These are phyloP conservation scores for Emydomyces testavorans DNA, from an alignment of 2,329 filamentous ascomycete genomes.

Conservation along the genomic window DNA sequence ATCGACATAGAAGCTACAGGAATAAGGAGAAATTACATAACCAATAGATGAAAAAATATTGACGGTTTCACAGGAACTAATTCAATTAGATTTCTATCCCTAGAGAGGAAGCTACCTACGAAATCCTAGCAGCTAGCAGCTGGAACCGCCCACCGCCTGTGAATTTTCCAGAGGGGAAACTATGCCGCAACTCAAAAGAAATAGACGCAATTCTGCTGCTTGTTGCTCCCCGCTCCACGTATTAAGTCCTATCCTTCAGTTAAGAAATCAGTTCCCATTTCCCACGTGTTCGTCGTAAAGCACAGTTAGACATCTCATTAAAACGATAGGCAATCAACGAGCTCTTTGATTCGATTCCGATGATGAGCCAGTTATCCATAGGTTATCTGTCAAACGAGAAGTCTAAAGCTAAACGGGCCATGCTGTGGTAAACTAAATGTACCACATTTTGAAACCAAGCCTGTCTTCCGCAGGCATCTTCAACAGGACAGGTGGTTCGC, in stretches of 20 bases:
- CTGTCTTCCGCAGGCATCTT: constrained; percentile 26
- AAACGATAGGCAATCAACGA: not conserved
- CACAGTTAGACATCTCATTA: not conserved
- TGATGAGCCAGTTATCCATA: not conserved
- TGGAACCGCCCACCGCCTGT: not conserved
- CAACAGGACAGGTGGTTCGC: constrained; percentile 26
- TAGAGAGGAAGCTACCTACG: not conserved
- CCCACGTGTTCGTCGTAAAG: not conserved
- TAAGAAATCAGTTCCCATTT: constrained; percentile 4
- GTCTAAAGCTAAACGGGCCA: not conserved
- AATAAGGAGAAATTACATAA: too few relatives aligned
- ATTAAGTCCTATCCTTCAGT: not conserved
- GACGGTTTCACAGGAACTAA: too few relatives aligned
- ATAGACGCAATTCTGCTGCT: not conserved
- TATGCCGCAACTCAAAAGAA: not conserved
- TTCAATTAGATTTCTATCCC: not conserved
- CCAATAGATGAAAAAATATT: too few relatives aligned
- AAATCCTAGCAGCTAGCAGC: constrained; percentile 3
- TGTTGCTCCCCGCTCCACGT: not conserved
- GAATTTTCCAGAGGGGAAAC: not conserved
- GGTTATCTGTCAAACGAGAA: not conserved
- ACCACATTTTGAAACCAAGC: constrained; percentile 32
- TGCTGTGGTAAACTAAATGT: constrained; percentile 24
- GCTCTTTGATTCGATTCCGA: not conserved
- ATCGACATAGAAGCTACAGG: too few relatives aligned